Evolutionary conservation across 2,329 filamentous ascomycete species (phyloP).

Genomic region (Cephalotrichum gorgonifer): DNA sequence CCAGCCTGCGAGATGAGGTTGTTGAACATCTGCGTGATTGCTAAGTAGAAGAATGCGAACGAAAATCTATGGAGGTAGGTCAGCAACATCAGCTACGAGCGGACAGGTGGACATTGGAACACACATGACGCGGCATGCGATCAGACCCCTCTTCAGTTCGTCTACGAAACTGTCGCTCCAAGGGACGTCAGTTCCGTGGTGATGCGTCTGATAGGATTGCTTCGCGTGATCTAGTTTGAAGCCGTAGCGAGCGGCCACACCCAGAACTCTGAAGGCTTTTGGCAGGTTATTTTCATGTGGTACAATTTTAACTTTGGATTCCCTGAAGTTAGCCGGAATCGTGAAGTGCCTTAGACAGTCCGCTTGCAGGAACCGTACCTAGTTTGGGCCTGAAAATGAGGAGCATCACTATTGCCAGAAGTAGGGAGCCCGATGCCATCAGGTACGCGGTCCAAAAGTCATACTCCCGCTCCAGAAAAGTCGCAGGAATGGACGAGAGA

Average conservation of each 20-base stretch:
- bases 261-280: constrained; percentile 27
- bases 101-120: neutral
- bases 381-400: constrained; percentile 47
- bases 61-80: constrained; percentile 28
- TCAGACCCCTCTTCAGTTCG: constrained; percentile 58
- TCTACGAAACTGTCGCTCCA: constrained; percentile 75
- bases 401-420: constrained; percentile 51
- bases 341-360: constrained; percentile 59
- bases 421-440: constrained; percentile 57
- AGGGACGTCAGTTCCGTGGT: constrained; percentile 52
- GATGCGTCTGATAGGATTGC: constrained; percentile 51
- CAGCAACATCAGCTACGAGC: too few relatives aligned
- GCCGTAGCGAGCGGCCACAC: neutral
- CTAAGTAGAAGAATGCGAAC: constrained; percentile 52
- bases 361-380: constrained; percentile 44
- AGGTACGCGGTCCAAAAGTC: constrained; percentile 67
- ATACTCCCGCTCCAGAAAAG: constrained; percentile 65
- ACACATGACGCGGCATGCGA: constrained; percentile 58
- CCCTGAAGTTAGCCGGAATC: constrained; percentile 47
- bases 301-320: neutral
- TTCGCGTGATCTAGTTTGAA: constrained; percentile 26
- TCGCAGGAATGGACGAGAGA: constrained; percentile 52
- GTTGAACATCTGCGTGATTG: constrained; percentile 41
- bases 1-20: constrained; percentile 54
- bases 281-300: constrained; percentile 37